Evolutionary conservation across 805 yeast species (phyloP), one percentile per base, ranked within the genome.

Genomic region (Zygosaccharomyces bisporus): DNA sequence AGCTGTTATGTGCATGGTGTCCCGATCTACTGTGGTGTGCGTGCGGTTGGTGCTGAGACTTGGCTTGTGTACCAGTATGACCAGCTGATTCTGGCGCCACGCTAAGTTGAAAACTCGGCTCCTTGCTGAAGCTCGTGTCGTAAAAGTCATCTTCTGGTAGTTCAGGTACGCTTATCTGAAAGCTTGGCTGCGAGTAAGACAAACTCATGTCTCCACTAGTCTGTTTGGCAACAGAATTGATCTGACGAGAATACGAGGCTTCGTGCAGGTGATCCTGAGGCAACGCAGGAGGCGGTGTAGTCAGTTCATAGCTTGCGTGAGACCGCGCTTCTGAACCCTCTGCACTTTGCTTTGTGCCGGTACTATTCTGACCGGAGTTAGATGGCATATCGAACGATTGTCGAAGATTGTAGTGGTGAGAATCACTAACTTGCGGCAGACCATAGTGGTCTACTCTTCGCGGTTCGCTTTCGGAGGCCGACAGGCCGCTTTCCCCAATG

Each of bases 91-190:
- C 40, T 17, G 40, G 23, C 13, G 40, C 32, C 16, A 37, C 32
- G 32, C 32, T 37, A n/a, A 37, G 20, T 25, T 25, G 40, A 17
- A 37, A 37, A n/a, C 40, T 37, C 3, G 40, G 40, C 13, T 37
- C 32, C 17, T 37, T 37, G 14, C 40, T 37, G 32, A 17, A 18
- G 14, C 32, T 16, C 6, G 14, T 37, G 13, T 37, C 40, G 32
- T 25, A 37, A 20, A 25, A 24, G 21, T 14, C 19, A 10, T 37
- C 40, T 9, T 37, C 24, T 7, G 32, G 20, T 13, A 12, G 23
- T 12, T 37, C 40, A 6, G 21, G 29, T 20, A 25, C 14, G 21
- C 33, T 37, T 20, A 37, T 16, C 13, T 37, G 40, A 14, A 18
- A 37, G 23, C 40, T 25, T 12, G 40, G 32, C 13, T 24, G 40